Base-by-base conservation (phyloP, 176 grass and related monocot species). In the Typha latifolia region DNA sequence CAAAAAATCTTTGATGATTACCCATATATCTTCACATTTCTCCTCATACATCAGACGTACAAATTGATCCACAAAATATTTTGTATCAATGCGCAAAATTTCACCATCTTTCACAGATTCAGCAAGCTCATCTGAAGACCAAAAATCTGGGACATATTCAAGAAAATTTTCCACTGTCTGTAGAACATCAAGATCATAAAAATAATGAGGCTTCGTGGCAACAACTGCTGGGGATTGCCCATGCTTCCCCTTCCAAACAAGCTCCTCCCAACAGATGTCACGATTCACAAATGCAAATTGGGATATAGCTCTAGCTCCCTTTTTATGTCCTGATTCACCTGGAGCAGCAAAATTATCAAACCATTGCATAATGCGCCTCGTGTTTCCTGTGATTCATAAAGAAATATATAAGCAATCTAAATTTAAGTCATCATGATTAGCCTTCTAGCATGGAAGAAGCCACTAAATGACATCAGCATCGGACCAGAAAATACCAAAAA, bases 161-260 rank as follows among this genome's bases (percentile, higher is more conserved):
- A 96, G 79, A 80, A 91, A 96, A 79, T 96, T 96, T 67, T 89
- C 77, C 6, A 96, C 69, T 26, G 93, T 96, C 50, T 50, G 78
- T 21, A 89, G 77, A 49, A 96, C 83, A 89, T 96, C 88, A 71
- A 91, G 80, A 74, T 91, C 83, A 67, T 73, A 77, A 37, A 96
- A 96, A 69, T 96, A 91, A 66, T 96, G 88, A 66, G 93, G 93
- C 49, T 96, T 91, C 51, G 85, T 91, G 63, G 88, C 93, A 78
- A 96, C 84, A 76, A 96, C 75, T 64, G 93, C 88, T 32, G 93
- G 93, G 68, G 93, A 91, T 59, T 96, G 87, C 51, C 93, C 93
- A 61, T 91, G 93, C 52, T 83, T 88, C 37, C 88, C 93, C 63
- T 85, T 91, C 93, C 92, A 96, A 78, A 91, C 85, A 32, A 96